Conservation (phyloP, 2,329 filamentous ascomycete genomes). For the Venturia effusa region DNA sequence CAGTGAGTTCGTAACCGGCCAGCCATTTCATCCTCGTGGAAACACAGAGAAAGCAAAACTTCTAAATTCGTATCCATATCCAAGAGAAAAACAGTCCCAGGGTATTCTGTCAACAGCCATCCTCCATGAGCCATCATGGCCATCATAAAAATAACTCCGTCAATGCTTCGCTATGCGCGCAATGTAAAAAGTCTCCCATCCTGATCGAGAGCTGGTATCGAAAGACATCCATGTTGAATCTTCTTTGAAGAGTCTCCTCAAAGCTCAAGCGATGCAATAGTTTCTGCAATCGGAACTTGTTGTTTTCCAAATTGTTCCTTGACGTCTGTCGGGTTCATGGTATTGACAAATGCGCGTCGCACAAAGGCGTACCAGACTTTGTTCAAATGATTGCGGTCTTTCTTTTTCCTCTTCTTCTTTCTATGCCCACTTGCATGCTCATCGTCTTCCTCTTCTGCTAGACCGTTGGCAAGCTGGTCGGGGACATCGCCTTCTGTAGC, state of each 20-base stretch:
- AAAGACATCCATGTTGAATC: background rate
- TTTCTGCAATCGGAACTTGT: background rate
- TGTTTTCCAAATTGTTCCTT: constrained; percentile 24
- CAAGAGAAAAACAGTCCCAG: background rate
- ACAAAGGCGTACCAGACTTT: constrained; percentile 72
- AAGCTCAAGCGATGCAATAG: background rate
- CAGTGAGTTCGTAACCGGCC: no score
- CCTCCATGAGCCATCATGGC: background rate
- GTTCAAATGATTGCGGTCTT: constrained; percentile 35
- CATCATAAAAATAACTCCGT: background rate
- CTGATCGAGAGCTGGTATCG: background rate
- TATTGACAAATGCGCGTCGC: constrained; percentile 67
- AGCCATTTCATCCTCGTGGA: no score
- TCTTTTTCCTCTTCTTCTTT: constrained; percentile 40
- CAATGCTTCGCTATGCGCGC: background rate
- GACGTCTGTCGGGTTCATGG: constrained; percentile 55
- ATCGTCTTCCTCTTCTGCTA: constrained; percentile 19
- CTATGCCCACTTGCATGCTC: constrained; percentile 23
- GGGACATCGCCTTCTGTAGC: background rate
- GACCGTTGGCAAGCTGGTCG: constrained; percentile 14
- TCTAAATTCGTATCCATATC: background rate
- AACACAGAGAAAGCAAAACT: background rate
- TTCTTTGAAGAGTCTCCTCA: background rate
- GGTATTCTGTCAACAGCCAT: background rate
- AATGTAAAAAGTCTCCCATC: background rate